Percentiles rank a stretch among this genome's conserved stretches.
These are phyloP conservation scores for Bacterosira constricta DNA, from an alignment of 108 stramenopile species.

Conservation along the genomic window DNA sequence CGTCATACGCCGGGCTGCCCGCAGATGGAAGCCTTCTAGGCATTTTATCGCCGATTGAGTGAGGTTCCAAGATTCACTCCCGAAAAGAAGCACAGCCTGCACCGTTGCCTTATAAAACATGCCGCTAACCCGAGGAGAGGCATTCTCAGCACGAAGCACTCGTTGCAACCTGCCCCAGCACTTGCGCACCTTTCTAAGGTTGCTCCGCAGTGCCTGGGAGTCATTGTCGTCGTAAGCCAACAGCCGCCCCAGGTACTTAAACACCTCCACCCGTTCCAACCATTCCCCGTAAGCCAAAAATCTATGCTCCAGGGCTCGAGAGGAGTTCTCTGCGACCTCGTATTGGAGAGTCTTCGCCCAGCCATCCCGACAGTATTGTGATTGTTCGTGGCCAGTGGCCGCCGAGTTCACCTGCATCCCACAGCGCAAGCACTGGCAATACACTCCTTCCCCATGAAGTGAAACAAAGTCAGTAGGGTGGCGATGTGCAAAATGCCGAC, in stretches of 20 bases:
- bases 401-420: not conserved
- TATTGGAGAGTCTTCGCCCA: not conserved
- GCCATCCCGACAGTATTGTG: not conserved
- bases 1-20: constrained; percentile 15
- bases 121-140: constrained; percentile 3
- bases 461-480: not conserved
- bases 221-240: constrained; percentile 20
- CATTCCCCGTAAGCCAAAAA: not conserved
- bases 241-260: constrained; percentile 33
- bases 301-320: not conserved
- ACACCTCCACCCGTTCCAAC: constrained; percentile 23
- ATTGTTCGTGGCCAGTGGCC: not conserved
- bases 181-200: constrained; percentile 12
- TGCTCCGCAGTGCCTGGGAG: constrained; percentile 7
- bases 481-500: not conserved
- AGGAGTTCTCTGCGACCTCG: not conserved
- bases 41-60: not conserved
- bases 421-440: not conserved
- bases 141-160: constrained; percentile 12
- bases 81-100: constrained; percentile 31
- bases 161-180: constrained; percentile 9
- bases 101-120: constrained; percentile 29
- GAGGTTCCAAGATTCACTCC: constrained; percentile 32
- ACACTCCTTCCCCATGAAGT: not conserved
- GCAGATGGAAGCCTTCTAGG: constrained; percentile 5